phyloP scores from a whole-genome alignment of 2,329 filamentous ascomycete genomes.

The Pleurostoma richardsiae region DNA sequence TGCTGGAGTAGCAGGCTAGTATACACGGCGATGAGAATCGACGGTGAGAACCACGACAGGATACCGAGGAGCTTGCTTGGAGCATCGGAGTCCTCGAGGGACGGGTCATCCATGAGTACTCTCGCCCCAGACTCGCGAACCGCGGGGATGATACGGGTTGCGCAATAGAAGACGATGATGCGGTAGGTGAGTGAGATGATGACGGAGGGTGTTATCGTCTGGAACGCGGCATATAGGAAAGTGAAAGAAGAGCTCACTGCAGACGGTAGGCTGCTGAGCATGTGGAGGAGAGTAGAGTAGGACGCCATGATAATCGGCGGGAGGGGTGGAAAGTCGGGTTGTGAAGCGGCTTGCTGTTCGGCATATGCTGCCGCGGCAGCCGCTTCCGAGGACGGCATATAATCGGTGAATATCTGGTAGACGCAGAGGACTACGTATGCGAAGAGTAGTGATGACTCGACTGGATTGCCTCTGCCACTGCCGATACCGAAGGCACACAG shows the following conservation, averaged over 20 bases:
- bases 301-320: slow-evolving; percentile 98
- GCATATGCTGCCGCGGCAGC: slow-evolving; percentile 37
- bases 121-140: slow-evolving; percentile 81
- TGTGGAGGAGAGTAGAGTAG: slow-evolving; percentile 84
- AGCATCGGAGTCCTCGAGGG: slow-evolving; percentile 78
- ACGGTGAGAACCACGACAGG: slow-evolving; percentile 90
- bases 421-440: slow-evolving; percentile 98
- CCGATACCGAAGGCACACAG: slow-evolving; percentile 91
- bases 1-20: slow-evolving; percentile 94
- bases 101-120: slow-evolving; percentile 78
- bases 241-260: slow-evolving; percentile 79
- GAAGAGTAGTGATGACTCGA: slow-evolving; percentile 92
- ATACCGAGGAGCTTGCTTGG: slow-evolving; percentile 77
- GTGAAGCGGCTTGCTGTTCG: slow-evolving; percentile 41
- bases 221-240: slow-evolving; percentile 85
- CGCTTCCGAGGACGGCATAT: slow-evolving; percentile 71
- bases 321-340: slow-evolving; percentile 92
- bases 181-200: slow-evolving; percentile 93
- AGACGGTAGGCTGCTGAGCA: slow-evolving; percentile 75
- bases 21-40: slow-evolving; percentile 92
- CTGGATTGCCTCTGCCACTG: slow-evolving; percentile 87
- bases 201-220: slow-evolving; percentile 92
- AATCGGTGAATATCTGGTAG: slow-evolving; percentile 99
- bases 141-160: slow-evolving; percentile 91
- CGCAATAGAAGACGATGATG: slow-evolving; percentile 91